phyloP scores from a whole-genome alignment of 768 basidiomycete species.

The Auricularia cornea region DNA sequence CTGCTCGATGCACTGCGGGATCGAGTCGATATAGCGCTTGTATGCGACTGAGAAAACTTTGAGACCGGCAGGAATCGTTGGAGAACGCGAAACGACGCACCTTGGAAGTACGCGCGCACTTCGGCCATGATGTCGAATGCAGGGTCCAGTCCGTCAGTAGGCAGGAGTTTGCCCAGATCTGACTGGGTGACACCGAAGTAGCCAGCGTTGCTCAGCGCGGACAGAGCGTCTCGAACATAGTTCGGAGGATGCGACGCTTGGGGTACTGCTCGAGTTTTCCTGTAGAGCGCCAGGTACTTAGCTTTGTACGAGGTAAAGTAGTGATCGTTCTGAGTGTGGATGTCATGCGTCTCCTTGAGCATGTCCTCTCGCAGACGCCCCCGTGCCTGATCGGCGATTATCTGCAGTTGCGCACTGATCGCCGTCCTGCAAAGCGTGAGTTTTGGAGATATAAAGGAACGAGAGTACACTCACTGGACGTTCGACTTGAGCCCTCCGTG shows the following conservation, averaged over 20 bases:
- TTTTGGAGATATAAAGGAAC: not conserved
- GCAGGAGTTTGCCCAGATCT: constrained; percentile 43
- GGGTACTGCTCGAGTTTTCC: not conserved
- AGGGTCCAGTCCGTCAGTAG: constrained; percentile 40
- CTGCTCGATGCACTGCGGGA: constrained; percentile 49
- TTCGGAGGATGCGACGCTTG: not conserved
- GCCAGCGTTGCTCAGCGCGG: not conserved
- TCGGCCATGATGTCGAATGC: constrained; percentile 62
- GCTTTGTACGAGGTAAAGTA: constrained; percentile 9
- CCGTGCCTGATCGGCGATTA: constrained; percentile 27
- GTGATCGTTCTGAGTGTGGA: constrained; percentile 14
- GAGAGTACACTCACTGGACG: constrained; percentile 36
- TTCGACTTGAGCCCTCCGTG: constrained; percentile 45
- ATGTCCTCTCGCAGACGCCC: constrained; percentile 15
- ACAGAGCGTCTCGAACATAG: not conserved
- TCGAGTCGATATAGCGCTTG: constrained; percentile 49
- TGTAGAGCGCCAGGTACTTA: constrained; percentile 5
- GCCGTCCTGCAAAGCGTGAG: constrained; percentile 30
- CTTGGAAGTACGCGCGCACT: constrained; percentile 69
- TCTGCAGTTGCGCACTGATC: constrained; percentile 38
- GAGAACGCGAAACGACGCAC: too few relatives aligned
- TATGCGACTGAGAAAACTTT: constrained; percentile 39
- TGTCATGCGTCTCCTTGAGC: not conserved
- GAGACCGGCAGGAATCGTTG: not conserved
- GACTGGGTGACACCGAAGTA: constrained; percentile 22